Conservation (phyloP, 371 early-diverging fungal species). For the Mortierella sp. region DNA sequence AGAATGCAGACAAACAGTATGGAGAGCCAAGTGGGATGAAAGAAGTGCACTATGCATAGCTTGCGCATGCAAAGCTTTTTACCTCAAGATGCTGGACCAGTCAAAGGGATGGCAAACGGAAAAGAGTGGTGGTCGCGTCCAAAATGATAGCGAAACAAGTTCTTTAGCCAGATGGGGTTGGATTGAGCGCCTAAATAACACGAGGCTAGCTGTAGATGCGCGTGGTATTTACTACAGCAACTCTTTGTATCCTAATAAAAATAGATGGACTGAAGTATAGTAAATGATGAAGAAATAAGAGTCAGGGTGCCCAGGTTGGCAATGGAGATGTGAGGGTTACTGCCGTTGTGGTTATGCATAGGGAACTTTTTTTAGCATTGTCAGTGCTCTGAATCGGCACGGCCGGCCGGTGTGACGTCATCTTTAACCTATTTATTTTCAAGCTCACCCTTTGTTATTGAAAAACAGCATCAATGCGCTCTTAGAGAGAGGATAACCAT, state of each 20-base stretch:
- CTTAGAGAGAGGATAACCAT: too few relatives aligned
- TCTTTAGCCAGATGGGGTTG: background rate
- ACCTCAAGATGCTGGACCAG: conserved; percentile 10
- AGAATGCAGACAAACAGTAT: background rate
- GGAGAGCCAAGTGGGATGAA: conserved; percentile 1
- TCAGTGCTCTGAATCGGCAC: too few relatives aligned
- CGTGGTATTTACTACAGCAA: background rate
- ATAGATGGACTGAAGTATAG: background rate
- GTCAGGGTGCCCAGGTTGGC: background rate
- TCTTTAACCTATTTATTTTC: too few relatives aligned
- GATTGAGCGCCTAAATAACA: background rate
- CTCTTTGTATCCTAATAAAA: background rate
- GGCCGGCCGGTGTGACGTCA: too few relatives aligned
- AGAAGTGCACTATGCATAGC: background rate
- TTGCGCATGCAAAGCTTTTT: background rate
- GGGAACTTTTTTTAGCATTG: too few relatives aligned
- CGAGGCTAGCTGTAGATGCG: background rate
- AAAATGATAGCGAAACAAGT: background rate
- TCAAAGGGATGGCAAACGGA: background rate
- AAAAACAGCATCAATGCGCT: too few relatives aligned
- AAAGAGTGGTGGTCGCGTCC: background rate
- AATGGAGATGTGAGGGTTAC: background rate
- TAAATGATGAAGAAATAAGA: too few relatives aligned
- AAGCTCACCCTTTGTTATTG: too few relatives aligned
- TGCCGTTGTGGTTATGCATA: background rate